Evolutionary conservation across 2,329 filamentous ascomycete species (phyloP).

Genomic region (Helotiales sp.): DNA sequence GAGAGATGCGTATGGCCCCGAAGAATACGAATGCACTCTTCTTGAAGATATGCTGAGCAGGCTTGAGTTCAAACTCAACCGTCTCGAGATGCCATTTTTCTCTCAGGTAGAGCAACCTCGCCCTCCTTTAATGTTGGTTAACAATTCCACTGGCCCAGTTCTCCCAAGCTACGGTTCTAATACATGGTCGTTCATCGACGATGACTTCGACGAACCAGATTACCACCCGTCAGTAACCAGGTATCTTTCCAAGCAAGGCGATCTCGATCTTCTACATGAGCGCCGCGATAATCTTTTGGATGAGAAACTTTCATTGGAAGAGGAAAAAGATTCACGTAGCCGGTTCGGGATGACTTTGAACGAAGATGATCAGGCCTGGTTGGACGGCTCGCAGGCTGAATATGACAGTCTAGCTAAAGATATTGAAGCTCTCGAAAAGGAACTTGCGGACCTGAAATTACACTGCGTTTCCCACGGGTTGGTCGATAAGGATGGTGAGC

Average conservation of each 20-base stretch:
- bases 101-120: neutral
- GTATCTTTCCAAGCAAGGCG: slow-evolving; percentile 28
- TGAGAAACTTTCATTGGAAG: slow-evolving; percentile 26
- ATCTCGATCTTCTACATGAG: slow-evolving; percentile 32
- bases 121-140: neutral
- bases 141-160: neutral
- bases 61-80: slow-evolving; percentile 19
- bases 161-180: neutral
- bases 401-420: slow-evolving; percentile 17
- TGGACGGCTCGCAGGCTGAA: slow-evolving; percentile 25
- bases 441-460: slow-evolving; percentile 18
- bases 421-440: slow-evolving; percentile 16
- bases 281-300: slow-evolving; percentile 22
- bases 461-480: slow-evolving; percentile 30
- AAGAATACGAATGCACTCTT: slow-evolving; percentile 24
- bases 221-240: slow-evolving; percentile 30
- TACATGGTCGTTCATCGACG: neutral
- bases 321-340: slow-evolving; percentile 14
- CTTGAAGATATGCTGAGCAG: slow-evolving; percentile 25
- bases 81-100: slow-evolving; percentile 15
- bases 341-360: slow-evolving; percentile 15
- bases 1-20: slow-evolving; percentile 26
- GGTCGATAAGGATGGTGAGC: slow-evolving; percentile 35
- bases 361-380: slow-evolving; percentile 28
- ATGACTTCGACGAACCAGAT: slow-evolving; percentile 2